phyloP scores from a whole-genome alignment of 106 monocot genomes.

The Dendrobium huoshanense region DNA sequence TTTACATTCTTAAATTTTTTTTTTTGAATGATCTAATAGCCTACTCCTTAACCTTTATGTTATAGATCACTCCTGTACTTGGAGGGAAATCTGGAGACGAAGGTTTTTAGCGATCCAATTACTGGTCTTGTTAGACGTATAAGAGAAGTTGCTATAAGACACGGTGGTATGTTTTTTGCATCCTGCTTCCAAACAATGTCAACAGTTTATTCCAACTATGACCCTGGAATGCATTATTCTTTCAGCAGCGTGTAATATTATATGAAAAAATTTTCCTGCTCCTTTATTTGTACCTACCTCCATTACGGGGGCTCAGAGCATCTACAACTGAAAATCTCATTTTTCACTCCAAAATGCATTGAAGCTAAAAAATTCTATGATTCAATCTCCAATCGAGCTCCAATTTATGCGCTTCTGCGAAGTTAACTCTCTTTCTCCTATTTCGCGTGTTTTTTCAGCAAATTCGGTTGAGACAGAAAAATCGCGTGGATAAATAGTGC shows the following conservation, averaged over 20 bases:
- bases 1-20: not conserved
- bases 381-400: too few species aligned
- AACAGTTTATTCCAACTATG: not conserved
- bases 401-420: too few species aligned
- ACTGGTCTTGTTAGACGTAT: conserved; percentile 10
- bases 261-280: not conserved
- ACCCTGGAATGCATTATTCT: not conserved
- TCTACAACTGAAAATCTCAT: too few species aligned
- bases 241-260: not conserved
- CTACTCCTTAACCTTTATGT: not conserved
- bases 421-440: too few species aligned
- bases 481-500: too few species aligned
- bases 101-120: conserved; percentile 14
- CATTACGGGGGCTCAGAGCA: not conserved
- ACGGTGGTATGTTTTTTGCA: conserved; percentile 1
- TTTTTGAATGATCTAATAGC: not conserved
- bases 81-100: conserved; percentile 10
- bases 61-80: conserved; percentile 9
- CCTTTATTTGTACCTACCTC: not conserved
- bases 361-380: too few species aligned
- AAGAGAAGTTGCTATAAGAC: conserved; percentile 7
- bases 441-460: too few species aligned
- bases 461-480: too few species aligned
- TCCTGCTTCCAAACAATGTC: not conserved
- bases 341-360: too few species aligned